Base-by-base conservation (phyloP, 441 rosid species). In the Gossypium davidsonii region DNA sequence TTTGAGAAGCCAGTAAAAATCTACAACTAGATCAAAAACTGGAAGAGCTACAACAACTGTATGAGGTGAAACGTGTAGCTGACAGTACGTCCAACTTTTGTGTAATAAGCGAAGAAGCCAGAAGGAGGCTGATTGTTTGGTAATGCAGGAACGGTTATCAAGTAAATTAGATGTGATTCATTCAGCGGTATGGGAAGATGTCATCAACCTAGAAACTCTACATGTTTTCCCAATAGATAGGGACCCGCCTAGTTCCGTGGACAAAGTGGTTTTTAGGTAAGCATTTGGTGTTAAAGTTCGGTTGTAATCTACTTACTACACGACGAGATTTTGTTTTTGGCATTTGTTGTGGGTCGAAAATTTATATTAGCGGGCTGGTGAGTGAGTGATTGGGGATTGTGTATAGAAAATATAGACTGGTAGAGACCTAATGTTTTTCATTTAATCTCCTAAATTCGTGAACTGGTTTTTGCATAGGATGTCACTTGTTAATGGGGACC, bases 1-100 rank as follows among this genome's bases (percentile, higher is more conserved):
- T 83, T 74, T 6, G 89, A 85, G 83, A 89, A 86, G 82, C 85
- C 93, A 14, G 90, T 89, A 73, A 87, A 85, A 79, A 89, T 89
- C 81, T 83, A 80, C 83, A 83, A 83, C 64, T 87, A 79, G 87
- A 67, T 60, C 46, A 37, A 59, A 42, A 70, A 37, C 11, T n/a
- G 49, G 74, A 71, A 61, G 56, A 72, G 77, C 58, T 21, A 11
- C 57, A 28, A 46, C 66, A n/a, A 14, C 15, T 61, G 12, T n/a
- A 61, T 61, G 21, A 9, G 53, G 62, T 62, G 56, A 23, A 39
- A 18, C 28, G 20, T 53, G 39, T 42, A 21, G 53, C n/a, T 3
- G 48, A 56, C 12, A 58, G 70, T 23, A 59, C 42, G 8, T 57
- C 17, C 37, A 23, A 65, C 65, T 34, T 26, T 37, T 72, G 73